phyloP scores from a whole-genome alignment of 2,329 filamentous ascomycete genomes.

The Alternaria sp. region DNA sequence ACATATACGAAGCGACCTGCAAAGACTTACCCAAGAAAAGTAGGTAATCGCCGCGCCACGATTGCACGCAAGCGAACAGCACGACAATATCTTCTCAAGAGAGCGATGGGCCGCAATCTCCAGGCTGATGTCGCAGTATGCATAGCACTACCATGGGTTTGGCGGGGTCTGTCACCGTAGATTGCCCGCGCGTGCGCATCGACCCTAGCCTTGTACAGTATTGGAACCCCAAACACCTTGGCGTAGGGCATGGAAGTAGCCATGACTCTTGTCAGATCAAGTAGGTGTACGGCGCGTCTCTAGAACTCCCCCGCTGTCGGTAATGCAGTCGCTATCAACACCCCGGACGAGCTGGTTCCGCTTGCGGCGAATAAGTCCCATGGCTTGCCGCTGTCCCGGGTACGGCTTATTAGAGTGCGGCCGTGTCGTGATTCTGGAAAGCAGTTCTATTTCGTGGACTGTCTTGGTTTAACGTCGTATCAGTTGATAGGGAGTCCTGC shows the following conservation, averaged over 20 bases:
- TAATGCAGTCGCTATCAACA: slow-evolving; percentile 20
- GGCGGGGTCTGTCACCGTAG: slow-evolving; percentile 34
- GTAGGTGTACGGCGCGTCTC: slow-evolving; percentile 22
- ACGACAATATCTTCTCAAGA: slow-evolving; percentile 11
- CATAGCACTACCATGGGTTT: slow-evolving; percentile 28
- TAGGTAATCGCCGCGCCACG: slow-evolving; percentile 19
- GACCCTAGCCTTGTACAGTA: slow-evolving; percentile 45
- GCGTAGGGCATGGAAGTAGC: slow-evolving; percentile 21
- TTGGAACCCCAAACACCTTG: slow-evolving; percentile 41
- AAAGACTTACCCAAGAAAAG: slow-evolving; percentile 13
- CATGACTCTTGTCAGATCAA: slow-evolving; percentile 15
- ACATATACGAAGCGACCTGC: slow-evolving; percentile 15
- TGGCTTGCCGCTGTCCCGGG: not conserved
- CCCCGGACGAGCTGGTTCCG: slow-evolving; percentile 11
- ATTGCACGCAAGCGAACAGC: slow-evolving; percentile 12
- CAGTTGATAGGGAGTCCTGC: not conserved
- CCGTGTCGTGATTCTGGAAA: slow-evolving; percentile 3
- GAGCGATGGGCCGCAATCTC: slow-evolving; percentile 12
- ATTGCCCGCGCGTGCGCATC: slow-evolving; percentile 33
- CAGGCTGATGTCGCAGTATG: slow-evolving; percentile 22
- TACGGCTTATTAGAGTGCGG: not conserved
- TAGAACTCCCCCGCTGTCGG: slow-evolving; percentile 26
- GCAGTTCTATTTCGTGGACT: not conserved
- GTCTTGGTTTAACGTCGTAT: not conserved
- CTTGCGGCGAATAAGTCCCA: slow-evolving; percentile 17